Evolutionary conservation across 2,329 filamentous ascomycete species (phyloP).

Genomic region (Penicillium sp.): DNA sequence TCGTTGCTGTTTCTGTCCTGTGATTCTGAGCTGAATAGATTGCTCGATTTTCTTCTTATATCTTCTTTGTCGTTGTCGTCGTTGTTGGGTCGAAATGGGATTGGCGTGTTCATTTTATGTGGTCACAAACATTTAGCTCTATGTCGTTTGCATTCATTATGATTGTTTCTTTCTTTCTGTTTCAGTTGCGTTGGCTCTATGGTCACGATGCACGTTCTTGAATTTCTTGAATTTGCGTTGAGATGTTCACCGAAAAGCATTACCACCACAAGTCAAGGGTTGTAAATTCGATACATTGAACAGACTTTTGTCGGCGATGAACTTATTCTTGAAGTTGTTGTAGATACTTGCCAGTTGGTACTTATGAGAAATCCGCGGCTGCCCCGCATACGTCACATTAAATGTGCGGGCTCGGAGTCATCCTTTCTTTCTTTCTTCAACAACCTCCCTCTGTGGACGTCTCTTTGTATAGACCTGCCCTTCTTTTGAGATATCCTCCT

Average conservation of each 20-base stretch:
- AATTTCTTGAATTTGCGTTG: neutral
- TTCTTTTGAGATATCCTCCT: neutral
- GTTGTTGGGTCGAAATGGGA: constrained; percentile 11
- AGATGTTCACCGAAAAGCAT: neutral
- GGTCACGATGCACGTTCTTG: neutral
- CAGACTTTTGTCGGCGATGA: too few species aligned
- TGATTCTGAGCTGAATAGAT: constrained; percentile 16
- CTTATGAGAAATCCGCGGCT: neutral
- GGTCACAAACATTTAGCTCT: constrained; percentile 3
- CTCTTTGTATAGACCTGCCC: neutral
- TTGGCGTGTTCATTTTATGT: constrained; percentile 10
- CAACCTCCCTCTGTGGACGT: neutral
- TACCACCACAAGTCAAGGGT: neutral
- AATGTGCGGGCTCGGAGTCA: constrained; percentile 1
- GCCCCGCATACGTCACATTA: constrained; percentile 23
- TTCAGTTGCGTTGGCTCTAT: neutral
- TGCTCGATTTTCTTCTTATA: constrained; percentile 9
- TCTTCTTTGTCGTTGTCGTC: constrained; percentile 8
- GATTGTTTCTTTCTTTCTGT: neutral
- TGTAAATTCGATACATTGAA: neutral
- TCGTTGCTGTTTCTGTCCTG: constrained; percentile 18
- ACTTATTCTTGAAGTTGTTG: neutral
- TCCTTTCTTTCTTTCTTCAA: neutral
- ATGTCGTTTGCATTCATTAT: neutral
- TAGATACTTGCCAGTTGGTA: too few species aligned